Conservation (phyloP, 345 rosid genomes). For the Anastatica hierochuntica region DNA sequence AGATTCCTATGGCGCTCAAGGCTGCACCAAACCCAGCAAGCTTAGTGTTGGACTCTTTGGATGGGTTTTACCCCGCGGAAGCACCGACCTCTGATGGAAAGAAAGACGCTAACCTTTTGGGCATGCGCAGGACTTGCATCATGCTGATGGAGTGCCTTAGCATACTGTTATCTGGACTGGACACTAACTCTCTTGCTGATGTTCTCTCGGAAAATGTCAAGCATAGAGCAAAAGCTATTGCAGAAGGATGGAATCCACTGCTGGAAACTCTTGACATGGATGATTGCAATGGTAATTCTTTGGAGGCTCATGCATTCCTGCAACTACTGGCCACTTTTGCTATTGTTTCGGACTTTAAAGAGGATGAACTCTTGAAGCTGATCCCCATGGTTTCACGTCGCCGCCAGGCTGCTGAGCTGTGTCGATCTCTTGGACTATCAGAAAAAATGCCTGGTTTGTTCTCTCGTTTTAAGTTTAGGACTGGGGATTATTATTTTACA, state of each 20-base stretch:
- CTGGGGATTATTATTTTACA: not conserved
- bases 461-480: constrained; percentile 7
- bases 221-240: constrained; percentile 66
- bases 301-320: constrained; percentile 99
- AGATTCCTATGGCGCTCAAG: constrained; percentile 75
- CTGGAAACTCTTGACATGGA: constrained; percentile 70
- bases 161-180: constrained; percentile 46
- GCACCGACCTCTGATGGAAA: constrained; percentile 59
- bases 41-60: constrained; percentile 72
- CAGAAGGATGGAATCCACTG: constrained; percentile 85
- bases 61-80: constrained; percentile 67
- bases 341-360: constrained; percentile 72
- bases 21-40: constrained; percentile 71
- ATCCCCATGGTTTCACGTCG: constrained; percentile 99
- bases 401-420: constrained; percentile 90
- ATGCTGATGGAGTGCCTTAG: constrained; percentile 99
- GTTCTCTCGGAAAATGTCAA: constrained; percentile 59
- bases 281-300: constrained; percentile 87
- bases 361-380: constrained; percentile 57
- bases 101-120: constrained; percentile 79
- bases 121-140: constrained; percentile 92
- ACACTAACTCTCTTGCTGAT: constrained; percentile 34
- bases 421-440: constrained; percentile 79
- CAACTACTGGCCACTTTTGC: constrained; percentile 87
- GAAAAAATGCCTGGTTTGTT: constrained; percentile 91